A percentile compares a stretch with the other conserved stretches of the same genome.
phyloP scores from a whole-genome alignment of 2,329 filamentous ascomycete genomes.

The Aspergillus clavatus region DNA sequence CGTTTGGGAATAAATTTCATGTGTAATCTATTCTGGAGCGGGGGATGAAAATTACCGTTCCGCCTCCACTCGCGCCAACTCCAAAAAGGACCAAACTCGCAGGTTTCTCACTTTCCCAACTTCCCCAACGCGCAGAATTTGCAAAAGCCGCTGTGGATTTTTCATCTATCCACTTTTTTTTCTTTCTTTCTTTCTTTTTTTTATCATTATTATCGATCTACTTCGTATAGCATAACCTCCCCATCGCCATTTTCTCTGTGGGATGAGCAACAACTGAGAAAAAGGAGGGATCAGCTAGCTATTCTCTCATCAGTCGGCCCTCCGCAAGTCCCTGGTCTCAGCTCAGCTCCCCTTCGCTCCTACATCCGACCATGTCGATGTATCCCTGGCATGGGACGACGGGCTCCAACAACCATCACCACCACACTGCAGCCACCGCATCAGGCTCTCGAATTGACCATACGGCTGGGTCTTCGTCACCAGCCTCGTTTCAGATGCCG shows the following conservation, averaged over 20 bases:
- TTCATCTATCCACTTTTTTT: slow-evolving; percentile 10
- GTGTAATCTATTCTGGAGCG: background rate
- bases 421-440: slow-evolving; percentile 1
- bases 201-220: background rate
- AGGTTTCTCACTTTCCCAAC: background rate
- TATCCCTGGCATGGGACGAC: slow-evolving; percentile 17
- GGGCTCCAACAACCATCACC: slow-evolving; percentile 3
- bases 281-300: background rate
- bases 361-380: slow-evolving; percentile 6
- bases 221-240: no score
- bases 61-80: background rate
- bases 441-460: slow-evolving; percentile 11
- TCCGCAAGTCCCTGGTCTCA: no score
- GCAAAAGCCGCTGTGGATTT: slow-evolving; percentile 14
- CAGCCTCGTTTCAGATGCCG: slow-evolving; percentile 18
- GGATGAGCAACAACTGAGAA: background rate
- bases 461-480: slow-evolving; percentile 7
- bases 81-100: slow-evolving; percentile 4
- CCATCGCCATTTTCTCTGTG: no score
- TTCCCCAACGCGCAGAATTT: slow-evolving; percentile 3
- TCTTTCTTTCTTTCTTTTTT: no score
- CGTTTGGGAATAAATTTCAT: background rate
- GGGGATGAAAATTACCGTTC: slow-evolving; percentile 5
- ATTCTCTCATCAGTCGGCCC: no score
- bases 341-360: background rate